Percentiles rank a stretch among this genome's conserved stretches.
Evolutionary conservation across 2,329 filamentous ascomycete genomes (phyloP).

Genomic region (Penicillium sp.): DNA sequence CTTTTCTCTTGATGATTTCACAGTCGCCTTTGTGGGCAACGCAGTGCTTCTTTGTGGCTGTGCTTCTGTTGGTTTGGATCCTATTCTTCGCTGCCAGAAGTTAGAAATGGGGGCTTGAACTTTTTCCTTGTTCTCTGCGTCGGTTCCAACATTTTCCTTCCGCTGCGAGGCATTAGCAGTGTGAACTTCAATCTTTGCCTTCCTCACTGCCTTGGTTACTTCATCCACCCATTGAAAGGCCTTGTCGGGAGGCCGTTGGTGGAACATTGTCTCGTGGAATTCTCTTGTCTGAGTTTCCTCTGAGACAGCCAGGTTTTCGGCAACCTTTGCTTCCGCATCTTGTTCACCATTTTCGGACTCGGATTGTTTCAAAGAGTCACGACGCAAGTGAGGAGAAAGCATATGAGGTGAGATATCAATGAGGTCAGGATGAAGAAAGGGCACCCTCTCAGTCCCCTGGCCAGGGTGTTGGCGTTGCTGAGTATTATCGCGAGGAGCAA

Average conservation of each 20-base stretch:
- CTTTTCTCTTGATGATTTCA: neutral
- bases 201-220: neutral
- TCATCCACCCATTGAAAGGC: neutral
- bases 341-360: neutral
- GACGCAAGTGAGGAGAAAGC: neutral
- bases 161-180: neutral
- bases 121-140: neutral
- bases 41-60: neutral
- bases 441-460: neutral
- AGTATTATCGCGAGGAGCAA: neutral
- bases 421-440: neutral
- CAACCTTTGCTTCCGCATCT: neutral
- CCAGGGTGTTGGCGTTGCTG: neutral
- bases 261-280: slow-evolving; percentile 1
- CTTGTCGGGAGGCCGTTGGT: neutral
- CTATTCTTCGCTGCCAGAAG: neutral
- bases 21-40: neutral
- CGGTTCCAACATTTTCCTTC: neutral
- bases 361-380: neutral
- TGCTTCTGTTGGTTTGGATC: neutral
- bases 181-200: neutral
- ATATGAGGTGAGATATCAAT: slow-evolving; percentile 1
- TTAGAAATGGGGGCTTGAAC: neutral
- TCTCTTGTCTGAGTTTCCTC: neutral
- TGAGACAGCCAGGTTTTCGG: neutral